Percentiles rank a stretch among this genome's conserved stretches.
These are phyloP conservation scores for Russula compacta DNA, from an alignment of 768 basidiomycete species.

Conservation along the genomic window DNA sequence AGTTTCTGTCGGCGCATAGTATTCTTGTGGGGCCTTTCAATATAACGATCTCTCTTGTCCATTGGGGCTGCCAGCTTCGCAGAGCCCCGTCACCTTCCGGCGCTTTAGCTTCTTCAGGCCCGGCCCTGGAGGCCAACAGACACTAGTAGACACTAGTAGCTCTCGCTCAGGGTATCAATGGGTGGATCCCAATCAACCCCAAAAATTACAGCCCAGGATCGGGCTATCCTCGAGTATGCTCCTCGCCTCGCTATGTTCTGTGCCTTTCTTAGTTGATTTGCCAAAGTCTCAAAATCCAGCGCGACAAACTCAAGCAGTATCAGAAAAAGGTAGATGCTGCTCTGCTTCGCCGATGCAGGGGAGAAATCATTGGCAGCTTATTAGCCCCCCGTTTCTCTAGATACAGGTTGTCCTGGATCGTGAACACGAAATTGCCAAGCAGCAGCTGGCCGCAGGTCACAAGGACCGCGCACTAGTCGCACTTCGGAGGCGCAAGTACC, in stretches of 20 bases:
- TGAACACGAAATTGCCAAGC: constrained; percentile 83
- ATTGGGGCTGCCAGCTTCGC: neutral
- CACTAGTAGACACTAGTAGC: neutral
- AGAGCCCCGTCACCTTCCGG: too few species aligned
- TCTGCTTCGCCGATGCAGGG: neutral
- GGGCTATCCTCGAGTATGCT: constrained; percentile 88
- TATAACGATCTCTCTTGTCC: neutral
- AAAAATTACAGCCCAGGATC: constrained; percentile 88
- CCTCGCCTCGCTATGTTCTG: constrained; percentile 17
- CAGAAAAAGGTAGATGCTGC: constrained; percentile 68
- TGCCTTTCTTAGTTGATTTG: constrained; percentile 21
- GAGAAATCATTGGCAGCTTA: neutral
- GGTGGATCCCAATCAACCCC: constrained; percentile 66
- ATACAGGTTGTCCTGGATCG: constrained; percentile 79
- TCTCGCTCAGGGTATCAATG: constrained; percentile 28
- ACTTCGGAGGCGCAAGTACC: constrained; percentile 86
- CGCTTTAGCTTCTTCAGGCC: too few species aligned
- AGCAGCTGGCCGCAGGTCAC: constrained; percentile 69
- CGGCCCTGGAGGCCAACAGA: neutral
- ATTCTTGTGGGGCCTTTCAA: neutral
- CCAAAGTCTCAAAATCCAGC: constrained; percentile 82
- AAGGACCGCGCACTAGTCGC: constrained; percentile 85
- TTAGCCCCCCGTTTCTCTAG: constrained; percentile 32
- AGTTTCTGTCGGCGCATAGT: neutral
- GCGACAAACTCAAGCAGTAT: constrained; percentile 93